These are phyloP conservation scores for Quercus phellos DNA, from an alignment of 331 rosid species.

Conservation along the genomic window DNA sequence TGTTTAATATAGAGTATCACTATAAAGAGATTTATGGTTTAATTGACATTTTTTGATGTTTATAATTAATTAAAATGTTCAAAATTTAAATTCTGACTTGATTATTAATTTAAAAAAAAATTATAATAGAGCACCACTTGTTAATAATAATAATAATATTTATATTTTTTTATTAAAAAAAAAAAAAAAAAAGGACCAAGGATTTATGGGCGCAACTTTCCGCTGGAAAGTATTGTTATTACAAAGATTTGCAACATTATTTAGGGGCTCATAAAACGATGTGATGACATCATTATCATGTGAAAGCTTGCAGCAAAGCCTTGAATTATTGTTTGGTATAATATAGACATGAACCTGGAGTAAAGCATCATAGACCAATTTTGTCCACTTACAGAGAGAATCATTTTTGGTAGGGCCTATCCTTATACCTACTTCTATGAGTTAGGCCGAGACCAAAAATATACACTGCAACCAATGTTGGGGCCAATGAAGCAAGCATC, in stretches of 20 bases:
- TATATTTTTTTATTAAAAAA: too few relatives aligned
- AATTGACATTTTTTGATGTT: background rate
- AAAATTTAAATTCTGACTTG: too few relatives aligned
- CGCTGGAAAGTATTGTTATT: background rate
- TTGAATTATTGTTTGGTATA: constrained; percentile 15
- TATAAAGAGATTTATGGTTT: background rate
- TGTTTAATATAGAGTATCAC: background rate
- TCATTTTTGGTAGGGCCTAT: constrained; percentile 19
- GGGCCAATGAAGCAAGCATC: constrained; percentile 1
- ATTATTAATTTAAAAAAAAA: too few relatives aligned
- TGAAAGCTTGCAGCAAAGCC: background rate
- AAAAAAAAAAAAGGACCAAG: background rate
- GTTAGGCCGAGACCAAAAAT: constrained; percentile 1
- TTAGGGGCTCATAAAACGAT: background rate
- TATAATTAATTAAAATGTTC: too few relatives aligned
- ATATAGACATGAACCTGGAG: constrained; percentile 22
- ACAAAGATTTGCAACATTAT: background rate
- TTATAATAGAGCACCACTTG: too few relatives aligned
- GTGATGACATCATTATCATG: background rate
- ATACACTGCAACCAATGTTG: background rate
- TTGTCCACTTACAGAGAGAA: constrained; percentile 18
- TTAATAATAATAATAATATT: too few relatives aligned
- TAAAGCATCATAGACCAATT: constrained; percentile 12
- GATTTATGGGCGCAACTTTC: background rate
- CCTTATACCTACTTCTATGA: constrained; percentile 1